phyloP scores from a whole-genome alignment of 441 rosid species.

The Adansonia rubrostipa region DNA sequence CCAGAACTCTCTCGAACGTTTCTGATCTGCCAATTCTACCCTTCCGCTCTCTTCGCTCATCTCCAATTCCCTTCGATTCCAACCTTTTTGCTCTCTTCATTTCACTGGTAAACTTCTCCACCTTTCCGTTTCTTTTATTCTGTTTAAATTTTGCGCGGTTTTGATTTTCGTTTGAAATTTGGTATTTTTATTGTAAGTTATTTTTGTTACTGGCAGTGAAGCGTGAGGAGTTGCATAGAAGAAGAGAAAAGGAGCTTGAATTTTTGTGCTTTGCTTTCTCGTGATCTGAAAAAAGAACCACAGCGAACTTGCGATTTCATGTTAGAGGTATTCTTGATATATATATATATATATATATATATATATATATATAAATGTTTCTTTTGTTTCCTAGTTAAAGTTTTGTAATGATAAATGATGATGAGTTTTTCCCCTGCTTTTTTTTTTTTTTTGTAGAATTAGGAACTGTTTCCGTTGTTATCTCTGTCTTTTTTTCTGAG shows the following conservation, averaged over 20 bases:
- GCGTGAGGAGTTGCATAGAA: conserved; percentile 6
- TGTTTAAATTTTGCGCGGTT: neutral
- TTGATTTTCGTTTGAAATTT: neutral
- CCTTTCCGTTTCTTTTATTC: neutral
- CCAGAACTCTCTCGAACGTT: conserved; percentile 14
- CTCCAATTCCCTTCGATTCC: conserved; percentile 4
- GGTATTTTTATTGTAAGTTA: neutral
- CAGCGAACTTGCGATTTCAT: neutral
- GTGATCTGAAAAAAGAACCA: conserved; percentile 27
- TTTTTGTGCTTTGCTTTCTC: neutral
- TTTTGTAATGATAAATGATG: neutral
- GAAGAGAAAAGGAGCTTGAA: conserved; percentile 8
- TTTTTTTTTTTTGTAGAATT: neutral
- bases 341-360: neutral
- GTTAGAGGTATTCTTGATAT: conserved; percentile 13
- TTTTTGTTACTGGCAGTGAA: neutral
- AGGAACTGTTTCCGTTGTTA: neutral
- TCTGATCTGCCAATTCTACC: neutral
- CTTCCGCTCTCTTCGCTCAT: neutral
- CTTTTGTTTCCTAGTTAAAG: neutral
- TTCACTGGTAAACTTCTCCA: conserved; percentile 15
- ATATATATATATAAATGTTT: neutral
- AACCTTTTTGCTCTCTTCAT: neutral
- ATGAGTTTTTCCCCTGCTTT: neutral
- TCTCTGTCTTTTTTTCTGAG: neutral